Evolutionary conservation across 176 grass and related monocot species (phyloP), one percentile per base, ranked within the genome.

Genomic region (Pontederia paniculata): DNA sequence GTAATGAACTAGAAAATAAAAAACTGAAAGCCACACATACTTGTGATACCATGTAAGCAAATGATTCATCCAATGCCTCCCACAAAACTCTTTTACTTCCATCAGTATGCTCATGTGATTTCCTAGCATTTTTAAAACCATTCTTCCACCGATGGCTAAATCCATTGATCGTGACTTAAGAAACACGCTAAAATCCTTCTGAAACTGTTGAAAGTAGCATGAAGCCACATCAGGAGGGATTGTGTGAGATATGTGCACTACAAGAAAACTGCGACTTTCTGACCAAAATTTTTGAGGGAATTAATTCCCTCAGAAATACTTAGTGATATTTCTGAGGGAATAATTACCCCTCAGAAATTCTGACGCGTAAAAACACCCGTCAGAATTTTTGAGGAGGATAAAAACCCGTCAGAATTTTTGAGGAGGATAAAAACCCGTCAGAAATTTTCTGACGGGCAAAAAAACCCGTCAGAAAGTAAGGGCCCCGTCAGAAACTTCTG

Each of bases 51-150:
- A 98, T 78, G 5, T 80, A 52, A 2, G 81, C 86, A 18, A 98
- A 84, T 2, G 87, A 84, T 64, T 98, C 80, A 16, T 80, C 88
- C 2, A 91, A 76, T 54, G 91, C 77, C 57, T 98, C 86, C 86
- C 93, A 98, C 8, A 98, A 65, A 55, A 82, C 72, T 21, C 75
- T 80, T 1, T 86, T 79, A 17, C 86, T 62, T 65, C 58, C 23
- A 59, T 93, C 83, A 20, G 50, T 60, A 73, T 67, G 62, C 10
- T 73, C 77, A 9, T 77, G 61, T 42, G 66, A 67, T 42, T 51
- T 52, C 94, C 94, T 12, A 98, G 80, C 87, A 98, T 93, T 46
- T 80, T 77, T 12, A 91, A 70, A 0, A 88, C 83, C 75, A 98
- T 98, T 55, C 72, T 75, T 13, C 94, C 87, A 52, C 94, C 83